These are phyloP conservation scores for Pseudonectria foliicola DNA, from an alignment of 2,329 filamentous ascomycete genomes.

Conservation along the genomic window DNA sequence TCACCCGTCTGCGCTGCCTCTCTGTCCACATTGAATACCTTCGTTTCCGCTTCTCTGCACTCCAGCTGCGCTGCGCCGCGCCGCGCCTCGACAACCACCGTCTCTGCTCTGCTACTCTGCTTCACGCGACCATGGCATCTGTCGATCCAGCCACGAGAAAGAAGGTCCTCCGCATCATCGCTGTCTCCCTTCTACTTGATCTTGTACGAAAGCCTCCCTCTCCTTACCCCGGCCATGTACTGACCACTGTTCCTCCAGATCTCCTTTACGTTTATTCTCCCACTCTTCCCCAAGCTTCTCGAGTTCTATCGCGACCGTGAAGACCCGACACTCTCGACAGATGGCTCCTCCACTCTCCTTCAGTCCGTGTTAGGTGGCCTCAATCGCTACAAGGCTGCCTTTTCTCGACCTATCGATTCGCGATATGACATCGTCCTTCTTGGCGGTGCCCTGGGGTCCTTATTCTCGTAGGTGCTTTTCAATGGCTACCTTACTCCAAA, in stretches of 20 bases:
- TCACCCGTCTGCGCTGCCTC: too few relatives aligned
- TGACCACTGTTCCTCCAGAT: constrained; percentile 51
- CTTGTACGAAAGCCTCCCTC: constrained; percentile 49
- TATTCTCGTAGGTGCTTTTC: constrained; percentile 58
- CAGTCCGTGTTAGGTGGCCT: constrained; percentile 73
- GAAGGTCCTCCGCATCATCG: constrained; percentile 78
- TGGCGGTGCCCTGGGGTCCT: constrained; percentile 83
- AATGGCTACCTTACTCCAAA: background rate
- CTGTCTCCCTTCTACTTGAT: constrained; percentile 83
- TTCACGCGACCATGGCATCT: constrained; percentile 28
- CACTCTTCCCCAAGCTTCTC: constrained; percentile 89
- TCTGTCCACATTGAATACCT: background rate
- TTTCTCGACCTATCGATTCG: constrained; percentile 86
- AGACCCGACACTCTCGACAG: constrained; percentile 39
- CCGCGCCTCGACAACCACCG: too few relatives aligned
- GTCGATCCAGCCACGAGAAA: constrained; percentile 57
- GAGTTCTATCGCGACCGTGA: constrained; percentile 92
- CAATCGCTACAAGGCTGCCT: constrained; percentile 91
- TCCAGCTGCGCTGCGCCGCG: too few relatives aligned
- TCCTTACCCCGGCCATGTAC: background rate
- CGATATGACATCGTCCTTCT: constrained; percentile 95
- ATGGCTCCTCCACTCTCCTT: constrained; percentile 58
- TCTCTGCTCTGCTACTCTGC: background rate
- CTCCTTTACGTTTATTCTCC: constrained; percentile 97
- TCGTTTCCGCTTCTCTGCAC: constrained; percentile 4